Evolutionary conservation across 306 rosid genomes (phyloP).

Genomic region (Dryas octopetala): DNA sequence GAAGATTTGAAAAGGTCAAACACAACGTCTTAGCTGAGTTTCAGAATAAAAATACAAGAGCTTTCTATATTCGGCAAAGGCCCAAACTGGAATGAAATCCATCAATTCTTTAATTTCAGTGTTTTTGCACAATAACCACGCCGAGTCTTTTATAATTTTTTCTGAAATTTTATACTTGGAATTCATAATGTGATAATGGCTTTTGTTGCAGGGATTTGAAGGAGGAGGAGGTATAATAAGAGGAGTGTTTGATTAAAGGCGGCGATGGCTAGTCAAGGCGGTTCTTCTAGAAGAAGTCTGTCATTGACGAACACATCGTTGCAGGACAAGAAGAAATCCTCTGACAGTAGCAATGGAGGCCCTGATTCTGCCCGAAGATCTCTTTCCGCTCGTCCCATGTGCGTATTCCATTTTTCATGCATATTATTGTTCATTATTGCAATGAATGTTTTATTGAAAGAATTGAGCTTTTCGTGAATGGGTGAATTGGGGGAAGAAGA

Average conservation of each 20-base stretch:
- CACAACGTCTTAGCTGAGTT: not conserved
- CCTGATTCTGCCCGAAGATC: slow-evolving; percentile 53
- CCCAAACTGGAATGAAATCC: not conserved
- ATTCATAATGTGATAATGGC: not conserved
- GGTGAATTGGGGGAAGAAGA: not conserved
- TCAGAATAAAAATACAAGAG: not conserved
- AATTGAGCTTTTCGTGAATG: not conserved
- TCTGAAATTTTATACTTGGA: not conserved
- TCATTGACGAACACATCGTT: slow-evolving; percentile 38
- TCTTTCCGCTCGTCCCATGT: slow-evolving; percentile 52
- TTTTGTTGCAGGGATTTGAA: slow-evolving; percentile 33
- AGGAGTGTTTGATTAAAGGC: slow-evolving; percentile 13
- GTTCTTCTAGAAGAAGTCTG: slow-evolving; percentile 55
- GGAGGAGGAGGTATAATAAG: not conserved
- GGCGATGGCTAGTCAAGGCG: slow-evolving; percentile 59
- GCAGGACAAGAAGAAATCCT: slow-evolving; percentile 48
- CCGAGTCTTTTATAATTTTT: too few relatives aligned
- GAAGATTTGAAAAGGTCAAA: not conserved
- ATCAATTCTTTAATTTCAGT: not conserved
- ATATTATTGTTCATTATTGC: not conserved
- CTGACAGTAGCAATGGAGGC: slow-evolving; percentile 38
- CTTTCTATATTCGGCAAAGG: not conserved
- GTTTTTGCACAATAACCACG: not conserved
- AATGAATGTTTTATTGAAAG: not conserved
- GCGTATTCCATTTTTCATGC: slow-evolving; percentile 12